A percentile compares a stretch with the other conserved stretches of the same genome.
phyloP scores from a whole-genome alignment of 495 filamentous ascomycete genomes.

The Penicillium macrosclerotiorum region DNA sequence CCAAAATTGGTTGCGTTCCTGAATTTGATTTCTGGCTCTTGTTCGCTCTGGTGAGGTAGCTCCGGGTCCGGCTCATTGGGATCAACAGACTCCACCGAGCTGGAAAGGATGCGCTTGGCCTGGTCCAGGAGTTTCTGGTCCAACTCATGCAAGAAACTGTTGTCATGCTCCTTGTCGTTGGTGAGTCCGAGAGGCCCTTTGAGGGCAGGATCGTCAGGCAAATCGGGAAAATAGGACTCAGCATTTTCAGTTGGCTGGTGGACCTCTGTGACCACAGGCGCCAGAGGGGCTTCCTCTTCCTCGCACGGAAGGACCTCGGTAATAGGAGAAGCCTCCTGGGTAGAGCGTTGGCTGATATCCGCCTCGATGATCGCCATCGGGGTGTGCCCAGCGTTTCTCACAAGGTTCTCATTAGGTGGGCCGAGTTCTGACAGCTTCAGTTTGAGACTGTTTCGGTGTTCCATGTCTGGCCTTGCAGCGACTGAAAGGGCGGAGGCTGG shows the following conservation, averaged over 20 bases:
- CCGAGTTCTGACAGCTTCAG: slow-evolving; percentile 43
- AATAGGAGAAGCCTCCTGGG: slow-evolving; percentile 25
- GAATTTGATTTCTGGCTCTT: slow-evolving; percentile 57
- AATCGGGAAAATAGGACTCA: slow-evolving; percentile 43
- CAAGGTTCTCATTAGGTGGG: slow-evolving; percentile 36
- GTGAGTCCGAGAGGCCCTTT: slow-evolving; percentile 44
- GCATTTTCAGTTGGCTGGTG: slow-evolving; percentile 38
- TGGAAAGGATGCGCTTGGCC: slow-evolving; percentile 30
- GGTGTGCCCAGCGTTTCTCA: slow-evolving; percentile 45
- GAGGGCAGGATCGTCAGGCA: slow-evolving; percentile 45
- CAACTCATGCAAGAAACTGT: slow-evolving; percentile 39
- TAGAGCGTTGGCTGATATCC: slow-evolving; percentile 32
- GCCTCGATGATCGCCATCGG: slow-evolving; percentile 45
- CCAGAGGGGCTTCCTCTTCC: slow-evolving; percentile 30
- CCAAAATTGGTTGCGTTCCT: slow-evolving; percentile 63
- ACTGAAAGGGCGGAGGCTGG: slow-evolving; percentile 17
- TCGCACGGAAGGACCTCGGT: slow-evolving; percentile 13
- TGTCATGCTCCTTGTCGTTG: slow-evolving; percentile 43
- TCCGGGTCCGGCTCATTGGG: slow-evolving; percentile 29
- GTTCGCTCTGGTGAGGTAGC: slow-evolving; percentile 32
- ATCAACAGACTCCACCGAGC: slow-evolving; percentile 16
- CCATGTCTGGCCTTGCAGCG: slow-evolving; percentile 25
- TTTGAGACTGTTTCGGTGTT: slow-evolving; percentile 38
- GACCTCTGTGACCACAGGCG: slow-evolving; percentile 26
- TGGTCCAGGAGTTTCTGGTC: slow-evolving; percentile 44